phyloP scores from a whole-genome alignment of 441 rosid genomes.

The Omphalea diandra region DNA sequence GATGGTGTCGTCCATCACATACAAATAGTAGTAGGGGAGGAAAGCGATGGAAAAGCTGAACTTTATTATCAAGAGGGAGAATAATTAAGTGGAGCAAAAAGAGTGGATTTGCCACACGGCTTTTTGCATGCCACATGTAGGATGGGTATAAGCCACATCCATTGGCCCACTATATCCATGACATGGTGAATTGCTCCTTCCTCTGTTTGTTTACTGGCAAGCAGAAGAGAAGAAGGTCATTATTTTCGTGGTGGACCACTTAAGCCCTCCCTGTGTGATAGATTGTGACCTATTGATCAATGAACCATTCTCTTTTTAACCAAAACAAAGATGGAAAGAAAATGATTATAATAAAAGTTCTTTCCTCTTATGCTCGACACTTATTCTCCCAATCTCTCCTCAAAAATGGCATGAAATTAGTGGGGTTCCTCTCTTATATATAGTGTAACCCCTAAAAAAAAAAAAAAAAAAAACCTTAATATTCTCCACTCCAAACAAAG shows the following conservation, averaged over 20 bases:
- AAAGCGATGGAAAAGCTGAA: background rate
- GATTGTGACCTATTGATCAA: background rate
- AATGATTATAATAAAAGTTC: too few relatives aligned
- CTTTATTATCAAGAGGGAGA: background rate
- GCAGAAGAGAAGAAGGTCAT: background rate
- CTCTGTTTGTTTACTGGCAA: background rate
- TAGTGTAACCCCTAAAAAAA: too few relatives aligned
- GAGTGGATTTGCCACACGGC: background rate
- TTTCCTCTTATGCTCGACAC: background rate
- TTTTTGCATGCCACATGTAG: background rate
- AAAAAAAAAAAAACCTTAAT: background rate
- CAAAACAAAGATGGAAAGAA: too few relatives aligned
- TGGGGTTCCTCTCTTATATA: too few relatives aligned
- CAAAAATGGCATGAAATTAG: too few relatives aligned
- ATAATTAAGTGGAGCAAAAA: constrained; percentile 1
- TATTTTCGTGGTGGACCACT: constrained; percentile 5
- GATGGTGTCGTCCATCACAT: background rate
- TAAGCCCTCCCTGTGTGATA: background rate
- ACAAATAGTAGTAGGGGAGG: background rate
- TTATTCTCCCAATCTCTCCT: too few relatives aligned
- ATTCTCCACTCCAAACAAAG: background rate
- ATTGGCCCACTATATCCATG: background rate
- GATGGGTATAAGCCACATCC: background rate
- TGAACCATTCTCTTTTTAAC: too few relatives aligned
- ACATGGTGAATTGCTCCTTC: background rate